These are phyloP conservation scores for Arctium minus DNA, from an alignment of 129 eudicot species.

Conservation along the genomic window DNA sequence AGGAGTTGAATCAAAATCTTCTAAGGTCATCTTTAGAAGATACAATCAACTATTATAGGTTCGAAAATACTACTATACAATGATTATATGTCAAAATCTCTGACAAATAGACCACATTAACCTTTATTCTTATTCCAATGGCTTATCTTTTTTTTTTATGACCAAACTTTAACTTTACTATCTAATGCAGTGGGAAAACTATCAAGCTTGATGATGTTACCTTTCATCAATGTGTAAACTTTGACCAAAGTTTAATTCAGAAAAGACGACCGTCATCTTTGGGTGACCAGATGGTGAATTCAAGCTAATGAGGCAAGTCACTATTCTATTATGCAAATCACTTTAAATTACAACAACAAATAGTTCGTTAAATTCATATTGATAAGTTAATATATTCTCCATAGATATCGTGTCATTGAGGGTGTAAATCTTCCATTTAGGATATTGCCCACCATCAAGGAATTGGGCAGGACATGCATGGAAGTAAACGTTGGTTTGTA, in stretches of 20 bases:
- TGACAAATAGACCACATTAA: too few species aligned
- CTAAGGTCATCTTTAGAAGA: too few species aligned
- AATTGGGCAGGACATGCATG: constrained; percentile 42
- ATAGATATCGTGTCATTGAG: constrained; percentile 95
- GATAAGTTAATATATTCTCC: neutral
- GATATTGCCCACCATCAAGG: constrained; percentile 83
- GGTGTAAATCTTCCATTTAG: constrained; percentile 99
- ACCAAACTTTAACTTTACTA: constrained; percentile 3
- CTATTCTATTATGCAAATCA: neutral
- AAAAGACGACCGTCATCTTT: constrained; percentile 85
- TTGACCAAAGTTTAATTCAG: constrained; percentile 95
- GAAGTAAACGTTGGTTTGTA: constrained; percentile 96
- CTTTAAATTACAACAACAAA: neutral
- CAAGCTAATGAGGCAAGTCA: constrained; percentile 89
- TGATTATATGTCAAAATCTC: too few species aligned
- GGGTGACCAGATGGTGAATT: constrained; percentile 99
- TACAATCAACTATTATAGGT: too few species aligned
- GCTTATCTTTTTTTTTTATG: neutral
- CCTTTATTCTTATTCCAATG: too few species aligned
- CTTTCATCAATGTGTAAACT: constrained; percentile 94
- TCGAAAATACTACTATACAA: too few species aligned
- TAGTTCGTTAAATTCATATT: neutral
- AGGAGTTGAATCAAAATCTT: too few species aligned
- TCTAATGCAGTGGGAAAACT: constrained; percentile 80
- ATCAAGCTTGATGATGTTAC: constrained; percentile 97